Evolutionary conservation across 2,329 filamentous ascomycete species (phyloP).

Genomic region (Colletotrichum cuscutae): DNA sequence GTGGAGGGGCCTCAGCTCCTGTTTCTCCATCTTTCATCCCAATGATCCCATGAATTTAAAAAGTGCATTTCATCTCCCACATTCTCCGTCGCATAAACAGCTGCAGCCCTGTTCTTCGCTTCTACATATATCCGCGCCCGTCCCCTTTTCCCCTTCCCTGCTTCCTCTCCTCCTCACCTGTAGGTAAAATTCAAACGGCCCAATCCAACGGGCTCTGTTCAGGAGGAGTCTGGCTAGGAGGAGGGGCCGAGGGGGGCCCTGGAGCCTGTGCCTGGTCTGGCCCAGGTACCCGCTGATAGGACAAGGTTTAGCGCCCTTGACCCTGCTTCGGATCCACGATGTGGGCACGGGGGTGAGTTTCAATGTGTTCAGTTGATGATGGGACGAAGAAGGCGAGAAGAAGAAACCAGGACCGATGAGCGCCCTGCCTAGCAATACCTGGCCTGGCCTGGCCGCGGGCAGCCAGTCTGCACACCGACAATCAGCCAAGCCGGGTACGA

Average conservation of each 20-base stretch:
- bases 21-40: conserved; percentile 5
- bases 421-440: background rate
- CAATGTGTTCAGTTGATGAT: conserved; percentile 28
- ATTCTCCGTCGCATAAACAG: conserved; percentile 14
- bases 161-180: conserved; percentile 10
- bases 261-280: background rate
- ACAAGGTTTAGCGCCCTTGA: conserved; percentile 30
- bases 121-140: background rate
- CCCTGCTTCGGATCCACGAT: conserved; percentile 26
- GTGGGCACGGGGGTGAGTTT: conserved; percentile 29
- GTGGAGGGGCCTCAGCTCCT: background rate
- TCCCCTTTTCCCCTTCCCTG: background rate
- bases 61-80: conserved; percentile 21
- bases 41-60: conserved; percentile 1
- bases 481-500: background rate
- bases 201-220: conserved; percentile 6
- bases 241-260: background rate
- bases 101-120: background rate
- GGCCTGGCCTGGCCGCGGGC: background rate
- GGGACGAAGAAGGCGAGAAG: conserved; percentile 16
- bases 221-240: background rate
- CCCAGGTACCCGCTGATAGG: conserved; percentile 4
- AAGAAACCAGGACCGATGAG: background rate
- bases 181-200: conserved; percentile 6
- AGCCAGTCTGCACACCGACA: background rate